Conservation (phyloP, 805 yeast species). For the Candida maris region DNA sequence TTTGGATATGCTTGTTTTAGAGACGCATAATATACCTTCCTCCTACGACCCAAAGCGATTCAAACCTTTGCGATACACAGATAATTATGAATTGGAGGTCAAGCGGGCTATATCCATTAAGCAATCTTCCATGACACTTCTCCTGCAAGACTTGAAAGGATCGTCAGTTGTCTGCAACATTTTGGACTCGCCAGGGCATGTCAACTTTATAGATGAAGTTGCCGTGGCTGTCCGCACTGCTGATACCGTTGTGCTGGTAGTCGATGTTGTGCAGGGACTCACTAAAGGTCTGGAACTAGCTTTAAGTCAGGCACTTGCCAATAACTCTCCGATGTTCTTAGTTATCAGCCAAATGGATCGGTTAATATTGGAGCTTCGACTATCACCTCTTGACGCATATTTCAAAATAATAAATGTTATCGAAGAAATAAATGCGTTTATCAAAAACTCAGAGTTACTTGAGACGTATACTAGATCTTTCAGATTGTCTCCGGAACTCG, state of each 20-base stretch:
- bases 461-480: slow-evolving; percentile 28
- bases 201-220: slow-evolving; percentile 75
- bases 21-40: slow-evolving; percentile 52
- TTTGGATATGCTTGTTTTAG: slow-evolving; percentile 60
- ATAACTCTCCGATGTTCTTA: slow-evolving; percentile 51
- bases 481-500: slow-evolving; percentile 54
- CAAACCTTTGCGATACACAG: slow-evolving; percentile 61
- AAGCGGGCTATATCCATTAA: slow-evolving; percentile 69
- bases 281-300: slow-evolving; percentile 51
- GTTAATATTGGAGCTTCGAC: slow-evolving; percentile 69
- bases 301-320: slow-evolving; percentile 48
- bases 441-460: slow-evolving; percentile 32
- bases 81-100: slow-evolving; percentile 64
- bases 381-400: slow-evolving; percentile 73
- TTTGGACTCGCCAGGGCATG: slow-evolving; percentile 91
- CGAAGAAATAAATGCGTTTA: slow-evolving; percentile 58
- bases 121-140: slow-evolving; percentile 55
- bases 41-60: slow-evolving; percentile 34
- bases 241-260: slow-evolving; percentile 65
- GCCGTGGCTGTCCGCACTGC: slow-evolving; percentile 51
- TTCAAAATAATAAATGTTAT: slow-evolving; percentile 59
- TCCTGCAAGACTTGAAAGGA: slow-evolving; percentile 49
- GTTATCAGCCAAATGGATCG: slow-evolving; percentile 83
- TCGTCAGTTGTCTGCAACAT: slow-evolving; percentile 60
- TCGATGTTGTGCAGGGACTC: slow-evolving; percentile 87